phyloP scores from a whole-genome alignment of 2,329 filamentous ascomycete genomes.

The Calonectria naviculata region DNA sequence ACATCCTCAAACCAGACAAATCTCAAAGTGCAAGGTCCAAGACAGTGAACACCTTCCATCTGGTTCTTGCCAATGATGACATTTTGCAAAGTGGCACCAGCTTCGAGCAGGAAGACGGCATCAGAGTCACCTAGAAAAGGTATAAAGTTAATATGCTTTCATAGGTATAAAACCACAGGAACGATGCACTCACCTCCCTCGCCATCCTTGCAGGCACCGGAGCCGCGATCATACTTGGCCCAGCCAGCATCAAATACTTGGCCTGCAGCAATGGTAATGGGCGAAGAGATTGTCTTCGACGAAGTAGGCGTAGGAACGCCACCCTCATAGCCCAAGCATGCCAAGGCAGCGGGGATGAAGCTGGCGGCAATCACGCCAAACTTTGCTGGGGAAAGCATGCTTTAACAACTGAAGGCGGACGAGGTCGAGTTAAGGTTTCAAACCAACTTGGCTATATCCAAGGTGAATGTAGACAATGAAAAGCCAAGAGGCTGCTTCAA shows the following conservation, averaged over 20 bases:
- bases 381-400: neutral
- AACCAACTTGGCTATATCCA: neutral
- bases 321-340: conserved; percentile 34
- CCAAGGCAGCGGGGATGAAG: conserved; percentile 38
- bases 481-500: neutral
- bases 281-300: conserved; percentile 35
- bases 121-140: conserved; percentile 24
- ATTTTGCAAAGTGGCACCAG: conserved; percentile 34
- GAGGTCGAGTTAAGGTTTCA: neutral
- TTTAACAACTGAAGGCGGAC: neutral
- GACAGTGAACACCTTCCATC: conserved; percentile 42
- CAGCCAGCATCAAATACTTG: conserved; percentile 43
- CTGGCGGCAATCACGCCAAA: neutral
- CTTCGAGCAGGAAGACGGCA: conserved; percentile 34
- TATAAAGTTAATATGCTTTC: neutral
- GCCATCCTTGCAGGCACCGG: conserved; percentile 51
- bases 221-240: conserved; percentile 47
- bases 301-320: conserved; percentile 39
- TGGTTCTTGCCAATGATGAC: conserved; percentile 38
- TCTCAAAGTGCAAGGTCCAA: conserved; percentile 39
- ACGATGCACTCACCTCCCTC: conserved; percentile 45
- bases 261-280: conserved; percentile 41
- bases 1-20: conserved; percentile 42
- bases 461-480: neutral
- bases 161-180: no score